Evolutionary conservation across 2,329 filamentous ascomycete species (phyloP).

Genomic region (Fusarium pininemorale): DNA sequence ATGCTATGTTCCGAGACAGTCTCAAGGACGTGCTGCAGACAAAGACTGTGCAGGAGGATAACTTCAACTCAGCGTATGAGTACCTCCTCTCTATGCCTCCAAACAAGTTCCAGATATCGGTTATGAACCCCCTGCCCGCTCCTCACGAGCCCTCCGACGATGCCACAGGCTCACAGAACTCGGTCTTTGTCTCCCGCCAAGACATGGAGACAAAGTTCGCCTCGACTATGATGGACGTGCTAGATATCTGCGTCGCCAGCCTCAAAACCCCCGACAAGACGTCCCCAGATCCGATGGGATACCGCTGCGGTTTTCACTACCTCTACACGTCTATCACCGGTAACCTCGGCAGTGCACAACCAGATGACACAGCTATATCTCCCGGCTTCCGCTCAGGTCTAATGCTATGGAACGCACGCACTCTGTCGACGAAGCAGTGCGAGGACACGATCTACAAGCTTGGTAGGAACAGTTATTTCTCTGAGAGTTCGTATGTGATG

Average conservation of each 20-base stretch:
- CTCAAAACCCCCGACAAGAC: background rate
- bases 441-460: constrained; percentile 2
- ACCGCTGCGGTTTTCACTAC: constrained; percentile 3
- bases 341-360: background rate
- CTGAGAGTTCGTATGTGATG: constrained; percentile 9
- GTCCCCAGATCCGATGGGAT: background rate
- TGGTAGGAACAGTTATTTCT: background rate
- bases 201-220: background rate
- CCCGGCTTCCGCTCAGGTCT: background rate
- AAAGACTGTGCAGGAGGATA: background rate
- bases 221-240: constrained; percentile 2
- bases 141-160: background rate
- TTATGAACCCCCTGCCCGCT: background rate
- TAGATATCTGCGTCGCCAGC: background rate
- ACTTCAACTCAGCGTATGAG: background rate
- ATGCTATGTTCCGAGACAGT: background rate
- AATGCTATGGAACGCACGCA: constrained; percentile 1
- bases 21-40: background rate
- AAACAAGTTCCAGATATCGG: background rate
- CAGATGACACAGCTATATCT: background rate
- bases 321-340: background rate
- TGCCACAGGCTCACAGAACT: constrained; percentile 1
- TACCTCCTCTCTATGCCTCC: background rate
- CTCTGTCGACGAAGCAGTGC: background rate
- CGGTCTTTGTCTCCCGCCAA: background rate